phyloP scores from a whole-genome alignment of 768 basidiomycete genomes.

The Grammothele lineata region DNA sequence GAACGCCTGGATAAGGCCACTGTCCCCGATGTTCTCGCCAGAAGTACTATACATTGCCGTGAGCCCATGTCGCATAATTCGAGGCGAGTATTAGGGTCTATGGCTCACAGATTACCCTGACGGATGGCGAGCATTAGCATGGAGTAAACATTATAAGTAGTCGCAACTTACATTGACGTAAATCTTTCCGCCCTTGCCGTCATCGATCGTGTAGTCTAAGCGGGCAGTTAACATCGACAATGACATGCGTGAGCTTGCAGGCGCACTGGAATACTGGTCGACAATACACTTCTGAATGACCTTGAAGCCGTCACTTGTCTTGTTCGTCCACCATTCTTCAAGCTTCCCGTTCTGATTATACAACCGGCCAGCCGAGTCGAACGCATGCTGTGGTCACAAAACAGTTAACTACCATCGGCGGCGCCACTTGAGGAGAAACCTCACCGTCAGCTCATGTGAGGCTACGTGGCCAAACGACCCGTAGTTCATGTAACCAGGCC shows the following conservation, averaged over 20 bases:
- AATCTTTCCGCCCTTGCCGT: conserved; percentile 78
- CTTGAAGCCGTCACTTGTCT: conserved; percentile 80
- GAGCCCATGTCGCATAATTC: too few species aligned
- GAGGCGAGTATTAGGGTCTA: too few species aligned
- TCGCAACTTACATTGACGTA: conserved; percentile 70
- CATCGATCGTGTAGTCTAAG: conserved; percentile 74
- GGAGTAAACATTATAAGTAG: background rate
- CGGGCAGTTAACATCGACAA: too few species aligned
- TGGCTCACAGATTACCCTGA: conserved; percentile 70
- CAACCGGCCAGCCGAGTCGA: conserved; percentile 84
- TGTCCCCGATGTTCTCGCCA: conserved; percentile 90
- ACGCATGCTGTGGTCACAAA: conserved; percentile 63
- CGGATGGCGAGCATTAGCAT: conserved; percentile 3
- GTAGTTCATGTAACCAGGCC: conserved; percentile 88
- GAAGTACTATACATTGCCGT: conserved; percentile 57
- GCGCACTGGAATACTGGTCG: conserved; percentile 83
- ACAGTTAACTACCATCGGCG: background rate
- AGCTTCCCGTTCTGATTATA: conserved; percentile 90
- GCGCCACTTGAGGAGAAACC: conserved; percentile 14
- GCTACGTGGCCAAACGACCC: conserved; percentile 93
- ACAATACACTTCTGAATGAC: conserved; percentile 83
- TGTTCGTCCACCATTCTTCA: conserved; percentile 91
- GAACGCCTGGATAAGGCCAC: conserved; percentile 80
- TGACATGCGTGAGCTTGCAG: too few species aligned
- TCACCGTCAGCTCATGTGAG: conserved; percentile 85